A percentile compares a stretch with the other conserved stretches of the same genome.
phyloP scores from a whole-genome alignment of 2,329 filamentous ascomycete genomes.

The Lecanosticta acicola region DNA sequence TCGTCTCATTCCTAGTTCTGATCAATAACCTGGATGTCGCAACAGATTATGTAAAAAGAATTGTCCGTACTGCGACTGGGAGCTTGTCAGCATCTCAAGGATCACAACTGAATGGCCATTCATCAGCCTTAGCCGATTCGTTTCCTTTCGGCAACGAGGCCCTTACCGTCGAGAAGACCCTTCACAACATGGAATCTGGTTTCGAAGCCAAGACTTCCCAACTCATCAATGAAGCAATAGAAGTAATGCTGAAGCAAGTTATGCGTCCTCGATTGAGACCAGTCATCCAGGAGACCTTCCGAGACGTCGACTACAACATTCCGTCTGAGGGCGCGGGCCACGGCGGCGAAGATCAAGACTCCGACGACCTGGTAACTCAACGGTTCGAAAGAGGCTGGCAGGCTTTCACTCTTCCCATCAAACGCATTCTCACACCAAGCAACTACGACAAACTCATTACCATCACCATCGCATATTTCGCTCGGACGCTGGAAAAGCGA shows the following conservation, averaged over 20 bases:
- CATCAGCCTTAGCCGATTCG: conserved; percentile 43
- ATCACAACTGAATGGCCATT: conserved; percentile 3
- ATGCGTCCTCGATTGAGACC: conserved; percentile 79
- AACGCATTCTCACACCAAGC: conserved; percentile 71
- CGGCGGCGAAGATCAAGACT: conserved; percentile 39
- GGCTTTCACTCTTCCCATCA: conserved; percentile 74
- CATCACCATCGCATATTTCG: conserved; percentile 67
- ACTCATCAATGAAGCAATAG: conserved; percentile 74
- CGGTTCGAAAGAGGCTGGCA: conserved; percentile 85
- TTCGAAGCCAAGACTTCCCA: conserved; percentile 77
- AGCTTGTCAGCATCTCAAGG: conserved; percentile 6
- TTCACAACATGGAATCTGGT: conserved; percentile 62
- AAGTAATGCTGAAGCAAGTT: conserved; percentile 81
- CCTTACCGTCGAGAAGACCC: conserved; percentile 59
- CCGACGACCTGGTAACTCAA: conserved; percentile 61
- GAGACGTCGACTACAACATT: conserved; percentile 80
- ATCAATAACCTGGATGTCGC: conserved; percentile 94
- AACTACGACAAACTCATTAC: conserved; percentile 73
- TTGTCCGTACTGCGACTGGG: conserved; percentile 64
- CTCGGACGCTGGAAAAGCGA: conserved; percentile 77
- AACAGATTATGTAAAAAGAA: conserved; percentile 83
- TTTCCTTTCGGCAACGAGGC: conserved; percentile 80
- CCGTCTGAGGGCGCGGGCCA: conserved; percentile 53
- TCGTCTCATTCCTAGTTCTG: conserved; percentile 82
- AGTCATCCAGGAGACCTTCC: conserved; percentile 80